These are phyloP conservation scores for Protomyces macrosporus DNA, from an alignment of 1,139 yeast species.

Conservation along the genomic window DNA sequence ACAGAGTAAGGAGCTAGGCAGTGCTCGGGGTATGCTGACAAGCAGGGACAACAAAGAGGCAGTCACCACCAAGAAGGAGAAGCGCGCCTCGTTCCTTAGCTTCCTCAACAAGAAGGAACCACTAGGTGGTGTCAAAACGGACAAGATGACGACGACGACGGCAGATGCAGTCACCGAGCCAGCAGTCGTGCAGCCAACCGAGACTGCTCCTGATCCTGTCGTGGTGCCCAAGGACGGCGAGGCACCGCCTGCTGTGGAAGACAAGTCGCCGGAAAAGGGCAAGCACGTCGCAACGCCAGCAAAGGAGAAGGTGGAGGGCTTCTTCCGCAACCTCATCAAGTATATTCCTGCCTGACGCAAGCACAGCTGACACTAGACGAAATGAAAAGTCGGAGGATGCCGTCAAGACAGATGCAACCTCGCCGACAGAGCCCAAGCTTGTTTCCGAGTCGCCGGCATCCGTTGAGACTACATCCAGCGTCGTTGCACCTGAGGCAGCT, in stretches of 20 bases:
- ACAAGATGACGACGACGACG: no score
- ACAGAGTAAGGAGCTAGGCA: background rate
- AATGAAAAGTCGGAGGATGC: background rate
- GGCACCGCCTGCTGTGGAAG: background rate
- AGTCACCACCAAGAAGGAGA: constrained; percentile 8
- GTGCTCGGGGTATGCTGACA: background rate
- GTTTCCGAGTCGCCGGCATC: background rate
- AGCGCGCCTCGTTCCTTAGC: constrained; percentile 1
- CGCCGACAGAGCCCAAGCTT: background rate
- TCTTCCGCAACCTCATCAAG: constrained; percentile 4
- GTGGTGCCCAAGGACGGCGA: background rate
- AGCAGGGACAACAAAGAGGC: background rate
- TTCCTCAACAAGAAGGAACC: background rate
- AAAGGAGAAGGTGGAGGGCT: constrained; percentile 17
- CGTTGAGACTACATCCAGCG: background rate
- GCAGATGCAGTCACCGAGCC: no score
- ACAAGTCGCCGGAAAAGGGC: background rate
- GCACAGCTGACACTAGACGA: background rate
- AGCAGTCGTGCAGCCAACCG: no score
- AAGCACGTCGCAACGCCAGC: constrained; percentile 1
- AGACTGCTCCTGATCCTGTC: no score
- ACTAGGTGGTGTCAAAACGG: no score
- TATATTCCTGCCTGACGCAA: background rate
- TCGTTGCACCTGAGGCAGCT: background rate
- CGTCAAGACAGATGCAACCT: background rate